Conservation (phyloP, 352 stramenopile species). For the Phytophthora agathidicida region DNA sequence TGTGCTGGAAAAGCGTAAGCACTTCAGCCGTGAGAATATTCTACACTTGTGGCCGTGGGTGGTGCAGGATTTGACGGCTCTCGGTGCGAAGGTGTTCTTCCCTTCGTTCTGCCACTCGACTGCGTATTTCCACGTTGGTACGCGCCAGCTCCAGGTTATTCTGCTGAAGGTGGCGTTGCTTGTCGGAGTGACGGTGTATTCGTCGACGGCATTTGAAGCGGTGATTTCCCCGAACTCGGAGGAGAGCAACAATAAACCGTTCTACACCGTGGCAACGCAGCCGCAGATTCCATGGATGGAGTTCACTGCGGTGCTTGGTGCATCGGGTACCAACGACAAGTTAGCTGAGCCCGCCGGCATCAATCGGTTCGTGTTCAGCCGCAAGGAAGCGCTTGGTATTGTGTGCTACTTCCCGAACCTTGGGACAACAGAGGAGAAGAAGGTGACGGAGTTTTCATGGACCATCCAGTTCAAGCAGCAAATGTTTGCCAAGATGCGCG, state of each 20-base stretch:
- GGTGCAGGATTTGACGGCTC: conserved; percentile 78
- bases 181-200: conserved; percentile 73
- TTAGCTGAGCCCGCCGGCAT: conserved; percentile 67
- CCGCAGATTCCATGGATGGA: conserved; percentile 83
- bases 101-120: conserved; percentile 82
- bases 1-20: conserved; percentile 82
- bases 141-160: conserved; percentile 85
- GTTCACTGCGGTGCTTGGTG: conserved; percentile 73
- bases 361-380: conserved; percentile 81
- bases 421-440: conserved; percentile 75
- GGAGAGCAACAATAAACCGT: conserved; percentile 62
- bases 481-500: conserved; percentile 81
- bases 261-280: conserved; percentile 75
- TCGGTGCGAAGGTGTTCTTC: conserved; percentile 87
- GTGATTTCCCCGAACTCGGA: conserved; percentile 57
- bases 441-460: conserved; percentile 84
- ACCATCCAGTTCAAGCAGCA: conserved; percentile 88
- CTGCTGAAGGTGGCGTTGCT: conserved; percentile 83
- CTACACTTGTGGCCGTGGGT: conserved; percentile 86
- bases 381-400: conserved; percentile 81
- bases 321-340: conserved; percentile 72
- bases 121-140: conserved; percentile 86
- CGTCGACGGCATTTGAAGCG: conserved; percentile 65
- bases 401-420: conserved; percentile 86
- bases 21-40: conserved; percentile 87